phyloP scores from a whole-genome alignment of 2,329 filamentous ascomycete species.

The Penicillium sp. region DNA sequence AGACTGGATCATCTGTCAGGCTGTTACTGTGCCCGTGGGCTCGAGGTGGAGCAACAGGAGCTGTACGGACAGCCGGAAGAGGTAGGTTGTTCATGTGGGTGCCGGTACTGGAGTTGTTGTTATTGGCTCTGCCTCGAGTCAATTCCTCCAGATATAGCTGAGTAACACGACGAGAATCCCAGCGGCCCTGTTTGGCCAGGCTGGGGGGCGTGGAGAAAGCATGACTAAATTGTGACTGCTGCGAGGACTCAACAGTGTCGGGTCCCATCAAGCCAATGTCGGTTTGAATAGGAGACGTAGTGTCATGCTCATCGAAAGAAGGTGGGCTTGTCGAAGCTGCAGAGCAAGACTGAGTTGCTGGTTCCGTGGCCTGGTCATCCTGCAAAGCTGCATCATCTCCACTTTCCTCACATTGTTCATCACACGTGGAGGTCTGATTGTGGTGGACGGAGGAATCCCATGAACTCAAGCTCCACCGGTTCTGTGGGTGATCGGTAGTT shows the following conservation, averaged over 20 bases:
- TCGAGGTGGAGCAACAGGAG: conserved; percentile 32
- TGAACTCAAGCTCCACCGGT: conserved; percentile 53
- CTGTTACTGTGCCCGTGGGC: conserved; percentile 33
- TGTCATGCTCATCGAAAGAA: conserved; percentile 39
- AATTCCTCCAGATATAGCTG: conserved; percentile 62
- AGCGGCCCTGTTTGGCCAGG: conserved; percentile 59
- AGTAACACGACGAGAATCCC: conserved; percentile 61
- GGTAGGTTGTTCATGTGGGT: conserved; percentile 26
- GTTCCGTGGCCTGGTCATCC: conserved; percentile 35
- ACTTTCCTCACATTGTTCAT: conserved; percentile 45
- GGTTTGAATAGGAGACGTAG: conserved; percentile 18
- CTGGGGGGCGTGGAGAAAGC: conserved; percentile 58
- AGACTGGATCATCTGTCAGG: conserved; percentile 45
- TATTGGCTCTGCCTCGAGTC: conserved; percentile 38
- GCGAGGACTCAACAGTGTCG: conserved; percentile 41
- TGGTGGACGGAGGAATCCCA: conserved; percentile 52
- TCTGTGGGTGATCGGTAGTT: conserved; percentile 31
- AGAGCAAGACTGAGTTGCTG: conserved; percentile 45
- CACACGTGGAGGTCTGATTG: conserved; percentile 41
- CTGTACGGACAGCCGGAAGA: conserved; percentile 27
- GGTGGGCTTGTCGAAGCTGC: conserved; percentile 41
- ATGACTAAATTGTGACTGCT: conserved; percentile 50
- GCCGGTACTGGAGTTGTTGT: neutral
- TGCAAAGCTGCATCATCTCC: conserved; percentile 43
- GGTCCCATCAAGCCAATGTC: conserved; percentile 49